Percentiles rank a stretch among this genome's conserved stretches.
Conservation (phyloP, 148 eudicot species). For the Amaranthus cruentus region DNA sequence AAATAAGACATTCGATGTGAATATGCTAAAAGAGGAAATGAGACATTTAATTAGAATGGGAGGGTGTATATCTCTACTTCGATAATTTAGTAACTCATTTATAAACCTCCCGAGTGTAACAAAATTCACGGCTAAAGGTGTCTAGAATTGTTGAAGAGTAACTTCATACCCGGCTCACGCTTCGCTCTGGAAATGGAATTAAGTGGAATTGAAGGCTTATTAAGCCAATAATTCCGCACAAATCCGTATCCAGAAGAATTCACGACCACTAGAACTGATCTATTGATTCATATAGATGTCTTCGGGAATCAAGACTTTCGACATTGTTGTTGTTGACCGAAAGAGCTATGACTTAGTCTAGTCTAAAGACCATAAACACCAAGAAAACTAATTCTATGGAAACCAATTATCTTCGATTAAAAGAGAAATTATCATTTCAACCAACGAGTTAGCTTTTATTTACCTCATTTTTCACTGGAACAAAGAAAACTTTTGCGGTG, state of each 20-base stretch:
- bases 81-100: background rate
- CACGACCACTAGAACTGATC: background rate
- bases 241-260: slow-evolving; percentile 20
- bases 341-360: background rate
- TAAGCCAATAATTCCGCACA: slow-evolving; percentile 22
- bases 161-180: background rate
- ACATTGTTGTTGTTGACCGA: background rate
- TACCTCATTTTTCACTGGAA: slow-evolving; percentile 22
- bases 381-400: background rate
- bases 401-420: background rate
- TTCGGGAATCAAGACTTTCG: background rate
- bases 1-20: no score
- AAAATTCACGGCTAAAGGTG: slow-evolving; percentile 3
- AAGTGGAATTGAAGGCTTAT: slow-evolving; percentile 33
- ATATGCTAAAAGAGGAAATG: no score
- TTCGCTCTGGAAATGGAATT: slow-evolving; percentile 21
- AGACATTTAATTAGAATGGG: no score
- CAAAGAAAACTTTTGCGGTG: slow-evolving; percentile 53
- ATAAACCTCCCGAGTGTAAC: background rate
- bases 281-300: no score
- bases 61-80: no score
- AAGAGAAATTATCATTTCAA: background rate
- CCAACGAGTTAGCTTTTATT: background rate
- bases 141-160: background rate
- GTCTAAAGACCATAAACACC: background rate